Base-by-base conservation (phyloP, 2,329 filamentous ascomycete species). In the Xylariaceae sp. region DNA sequence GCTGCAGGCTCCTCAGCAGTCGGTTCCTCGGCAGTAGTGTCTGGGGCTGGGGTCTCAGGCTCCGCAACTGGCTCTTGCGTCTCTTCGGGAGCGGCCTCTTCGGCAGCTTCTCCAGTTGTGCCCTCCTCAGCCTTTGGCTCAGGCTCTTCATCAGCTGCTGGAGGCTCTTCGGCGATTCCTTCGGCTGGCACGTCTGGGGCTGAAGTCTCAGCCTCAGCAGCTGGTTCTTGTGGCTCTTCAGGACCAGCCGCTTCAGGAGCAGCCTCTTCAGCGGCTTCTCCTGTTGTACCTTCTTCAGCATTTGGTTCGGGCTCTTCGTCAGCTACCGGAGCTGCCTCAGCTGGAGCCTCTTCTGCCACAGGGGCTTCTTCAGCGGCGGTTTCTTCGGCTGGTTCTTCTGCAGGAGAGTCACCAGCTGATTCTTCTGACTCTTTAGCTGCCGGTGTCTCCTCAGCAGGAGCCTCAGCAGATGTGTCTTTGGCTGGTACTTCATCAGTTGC, bases 231-330 rank as follows among this genome's bases (percentile, higher is more conserved):
- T 20, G 41, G 25, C 22, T 12, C 22, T 16, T n/a, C 21, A 12
- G 38, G 14, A 40, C 14, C 22, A 6, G 23, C 29, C 22, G 25
- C 40, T 6, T 25, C 35, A 41, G 27, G 45, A 36, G 34, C 17
- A 36, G 34, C 11, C 14, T 10, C n/a, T 17, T 5, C 34, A 17
- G 11, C 19, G 34, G 17, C n/a, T 5, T 11, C 34, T 12, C n/a
- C 22, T 5, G n/a, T n/a, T n/a, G n/a, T n/a, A 35, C 36, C 11
- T 14, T 23, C 21, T 40, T 53, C 40, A 12, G 42, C 8, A 19
- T 50, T 44, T 10, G 21, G 19, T 17, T 41, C 37, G n/a, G 33
- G 33, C 40, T 49, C 44, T 53, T 47, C 7, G 34, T 27, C 38
- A 17, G 45, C 27, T 17, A 23, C 20, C 8, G 37, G 14, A 37